Evolutionary conservation across 108 stramenopile genomes (phyloP), one percentile per base, ranked within the genome.

Genomic region (Fistulifera pelliculosa): DNA sequence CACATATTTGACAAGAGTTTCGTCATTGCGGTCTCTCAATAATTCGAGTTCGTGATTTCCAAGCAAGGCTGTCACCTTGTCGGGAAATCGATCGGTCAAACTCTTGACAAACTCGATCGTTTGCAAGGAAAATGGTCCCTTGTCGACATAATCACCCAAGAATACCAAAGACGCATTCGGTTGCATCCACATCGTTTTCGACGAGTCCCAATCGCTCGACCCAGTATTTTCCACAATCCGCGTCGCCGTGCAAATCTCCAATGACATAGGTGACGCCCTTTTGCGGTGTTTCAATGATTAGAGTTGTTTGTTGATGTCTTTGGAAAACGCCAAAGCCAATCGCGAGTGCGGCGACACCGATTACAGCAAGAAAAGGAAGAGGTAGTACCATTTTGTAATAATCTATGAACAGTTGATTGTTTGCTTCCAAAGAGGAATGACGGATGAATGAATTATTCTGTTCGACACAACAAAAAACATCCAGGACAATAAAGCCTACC

Each of bases 121-220:
- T 52, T 75, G 69, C 7, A 44, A 49, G n/a, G 74, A 69, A 24
- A 67, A 65, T 0, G 76, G 74, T 23, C 80, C 76, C 51, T 78
- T 78, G 65, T 81, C 80, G 27, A 81, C 68, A 49, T 81, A 81
- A 49, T 81, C 80, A 22, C 80, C 80, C 61, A 81, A 58, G 43
- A 81, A 81, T 16, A 81, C 64, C 2, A 81, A 49, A 3, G 62
- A 49, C 16, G 68, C 23, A 6, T 38, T 16, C 4, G 58, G 39
- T 22, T 73, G 14, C 11, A 52, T 65, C 78, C 78, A 79, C 44
- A 47, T 59, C 51, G 28, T 75, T 68, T 17, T 22, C 70, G 21
- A 79, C 52, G 2, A 76, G 42, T 15, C 74, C 78, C 10, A 71
- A 73, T 0, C 66, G 68, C 21, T 65, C 68, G 6, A 76, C 71